These are phyloP conservation scores for Eruca vesicaria DNA, from an alignment of 441 rosid species.

Conservation along the genomic window DNA sequence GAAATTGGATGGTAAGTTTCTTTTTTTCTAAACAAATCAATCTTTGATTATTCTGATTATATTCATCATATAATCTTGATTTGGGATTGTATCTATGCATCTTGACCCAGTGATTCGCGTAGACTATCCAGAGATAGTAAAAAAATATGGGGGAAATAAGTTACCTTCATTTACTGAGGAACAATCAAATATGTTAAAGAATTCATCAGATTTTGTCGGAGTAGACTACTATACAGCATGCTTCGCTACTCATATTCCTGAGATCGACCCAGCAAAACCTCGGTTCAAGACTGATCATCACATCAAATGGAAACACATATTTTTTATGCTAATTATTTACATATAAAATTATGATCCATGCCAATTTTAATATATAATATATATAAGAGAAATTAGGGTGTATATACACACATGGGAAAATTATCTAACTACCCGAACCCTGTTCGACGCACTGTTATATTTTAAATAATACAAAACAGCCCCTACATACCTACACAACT, in stretches of 20 bases:
- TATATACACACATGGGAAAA: too few species aligned
- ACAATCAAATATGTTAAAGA: slow-evolving; percentile 36
- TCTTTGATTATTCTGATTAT: neutral
- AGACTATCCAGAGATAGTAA: slow-evolving; percentile 42
- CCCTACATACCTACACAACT: too few species aligned
- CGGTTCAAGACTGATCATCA: slow-evolving; percentile 34
- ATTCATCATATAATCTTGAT: neutral
- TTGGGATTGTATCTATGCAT: neutral
- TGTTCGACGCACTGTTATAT: too few species aligned
- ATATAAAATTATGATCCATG: neutral
- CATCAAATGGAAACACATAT: slow-evolving; percentile 12
- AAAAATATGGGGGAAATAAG: slow-evolving; percentile 32
- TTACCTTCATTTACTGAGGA: slow-evolving; percentile 41
- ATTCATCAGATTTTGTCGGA: slow-evolving; percentile 49
- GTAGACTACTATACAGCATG: slow-evolving; percentile 42
- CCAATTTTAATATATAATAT: neutral
- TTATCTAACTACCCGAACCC: too few species aligned
- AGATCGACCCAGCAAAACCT: slow-evolving; percentile 5
- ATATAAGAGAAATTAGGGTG: too few species aligned
- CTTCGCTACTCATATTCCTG: slow-evolving; percentile 26
- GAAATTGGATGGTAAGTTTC: slow-evolving; percentile 40
- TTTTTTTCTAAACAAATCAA: neutral
- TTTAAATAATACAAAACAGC: too few species aligned
- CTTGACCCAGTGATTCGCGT: slow-evolving; percentile 45
- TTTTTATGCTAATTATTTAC: neutral